Evolutionary conservation across 257 asterid genomes (phyloP).

Genomic region (Petunia secreta): DNA sequence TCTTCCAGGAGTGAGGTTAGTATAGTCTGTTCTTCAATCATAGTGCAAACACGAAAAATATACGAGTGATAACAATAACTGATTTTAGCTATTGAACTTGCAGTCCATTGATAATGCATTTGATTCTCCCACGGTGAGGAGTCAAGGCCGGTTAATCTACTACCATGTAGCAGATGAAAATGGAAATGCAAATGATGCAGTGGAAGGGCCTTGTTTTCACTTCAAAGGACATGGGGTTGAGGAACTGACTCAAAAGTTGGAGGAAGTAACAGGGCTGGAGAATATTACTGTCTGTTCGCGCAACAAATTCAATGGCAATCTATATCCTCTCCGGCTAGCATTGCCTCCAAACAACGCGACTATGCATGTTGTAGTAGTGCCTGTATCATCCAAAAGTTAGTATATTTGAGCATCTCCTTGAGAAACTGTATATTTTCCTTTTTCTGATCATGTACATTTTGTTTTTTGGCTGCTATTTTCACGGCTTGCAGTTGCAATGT

Average conservation of each 20-base stretch:
- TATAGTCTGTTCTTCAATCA: slow-evolving; percentile 27
- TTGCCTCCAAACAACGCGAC: slow-evolving; percentile 88
- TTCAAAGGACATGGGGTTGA: slow-evolving; percentile 68
- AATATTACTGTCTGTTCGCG: slow-evolving; percentile 68
- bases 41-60: not conserved
- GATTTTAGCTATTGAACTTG: slow-evolving; percentile 9
- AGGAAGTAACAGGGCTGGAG: slow-evolving; percentile 62
- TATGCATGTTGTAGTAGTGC: slow-evolving; percentile 75
- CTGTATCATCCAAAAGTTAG: slow-evolving; percentile 61
- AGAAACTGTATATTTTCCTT: slow-evolving; percentile 23
- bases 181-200: slow-evolving; percentile 71
- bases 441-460: not conserved
- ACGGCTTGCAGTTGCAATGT: not conserved
- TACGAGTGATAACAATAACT: not conserved
- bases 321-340: slow-evolving; percentile 85
- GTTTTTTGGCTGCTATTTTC: not conserved
- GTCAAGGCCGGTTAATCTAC: slow-evolving; percentile 72
- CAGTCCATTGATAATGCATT: slow-evolving; percentile 68
- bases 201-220: slow-evolving; percentile 60
- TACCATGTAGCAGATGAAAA: slow-evolving; percentile 62
- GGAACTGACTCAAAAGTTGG: slow-evolving; percentile 60
- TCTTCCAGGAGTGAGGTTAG: slow-evolving; percentile 35
- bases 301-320: slow-evolving; percentile 80
- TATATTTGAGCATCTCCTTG: not conserved
- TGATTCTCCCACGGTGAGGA: slow-evolving; percentile 54